Base-by-base conservation (phyloP, 2,329 filamentous ascomycete genomes). In the Aspergillus sp. region DNA sequence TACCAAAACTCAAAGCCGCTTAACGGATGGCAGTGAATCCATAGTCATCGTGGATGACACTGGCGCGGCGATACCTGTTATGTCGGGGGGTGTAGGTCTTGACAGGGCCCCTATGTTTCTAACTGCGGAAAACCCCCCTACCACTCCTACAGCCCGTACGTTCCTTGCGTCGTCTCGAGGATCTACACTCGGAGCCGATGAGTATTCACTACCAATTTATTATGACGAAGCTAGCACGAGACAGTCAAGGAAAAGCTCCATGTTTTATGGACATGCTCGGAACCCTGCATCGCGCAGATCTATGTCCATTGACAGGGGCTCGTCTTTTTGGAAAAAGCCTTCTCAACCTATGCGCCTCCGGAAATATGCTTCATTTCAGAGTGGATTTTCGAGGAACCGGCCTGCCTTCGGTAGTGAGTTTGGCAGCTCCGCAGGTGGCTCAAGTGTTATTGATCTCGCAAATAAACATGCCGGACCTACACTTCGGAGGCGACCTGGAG, bases 1-100 rank as follows among this genome's bases (percentile, higher is more conserved):
- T n/a, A 33, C 74, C 8, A 75, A 82, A 45, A 58, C 67, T 33
- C 63, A 70, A 52, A 86, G 83, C 62, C 79, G 79, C 56, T 84
- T 93, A 45, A 95, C 91, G 0, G 81, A 82, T 11, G 90, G 91
- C n/a, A 96, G 91, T 79, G 89, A 93, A 69, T 96, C 91, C 0
- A 96, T 96, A 63, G 83, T 96, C 55, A 96, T 96, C 68, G 86
- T 96, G 37, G 90, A 96, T 65, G 83, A 83, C 61, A 85, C 83
- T 33, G 76, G 76, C 7, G 65, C 73, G 8, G 66, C 73, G 39
- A 61, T 71, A 33, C 72, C 74, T n/a, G 54, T 70, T 4, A 77
- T 76, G 70, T 72, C 76, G 11, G 76, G 76, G 7, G 76, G 69
- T 4, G 22, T 48, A 15, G 50, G 57, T 11, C 49, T 63, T 34